phyloP scores from a whole-genome alignment of 148 eudicot species.

The Spergularia bocconei region DNA sequence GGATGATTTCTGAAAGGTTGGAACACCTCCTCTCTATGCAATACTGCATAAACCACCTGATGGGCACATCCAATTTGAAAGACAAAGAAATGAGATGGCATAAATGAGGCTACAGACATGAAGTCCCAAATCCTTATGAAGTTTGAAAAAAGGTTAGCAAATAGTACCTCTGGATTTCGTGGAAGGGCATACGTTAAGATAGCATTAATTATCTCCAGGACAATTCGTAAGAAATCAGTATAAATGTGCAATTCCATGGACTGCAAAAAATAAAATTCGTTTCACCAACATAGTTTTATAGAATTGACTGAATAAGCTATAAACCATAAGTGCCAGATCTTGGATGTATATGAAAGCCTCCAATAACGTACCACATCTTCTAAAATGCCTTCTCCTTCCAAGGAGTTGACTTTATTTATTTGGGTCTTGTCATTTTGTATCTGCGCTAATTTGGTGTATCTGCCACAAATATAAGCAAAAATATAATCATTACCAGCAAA shows the following conservation, averaged over 20 bases:
- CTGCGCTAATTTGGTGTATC: conserved; percentile 85
- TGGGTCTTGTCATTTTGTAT: conserved; percentile 60
- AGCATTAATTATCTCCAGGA: conserved; percentile 84
- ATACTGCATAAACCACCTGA: conserved; percentile 93
- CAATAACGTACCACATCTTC: conserved; percentile 40
- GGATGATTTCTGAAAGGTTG: conserved; percentile 89
- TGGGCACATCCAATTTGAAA: conserved; percentile 4
- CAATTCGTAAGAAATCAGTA: conserved; percentile 85
- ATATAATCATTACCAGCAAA: background rate
- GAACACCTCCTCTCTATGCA: conserved; percentile 97
- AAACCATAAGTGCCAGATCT: background rate
- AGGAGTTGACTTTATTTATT: conserved; percentile 36
- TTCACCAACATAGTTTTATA: conserved; percentile 9
- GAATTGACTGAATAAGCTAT: background rate
- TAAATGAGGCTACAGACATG: background rate
- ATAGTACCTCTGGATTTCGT: conserved; percentile 88
- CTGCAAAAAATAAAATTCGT: conserved; percentile 39
- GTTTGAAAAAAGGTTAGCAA: background rate
- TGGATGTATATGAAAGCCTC: background rate
- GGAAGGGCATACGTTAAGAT: conserved; percentile 89
- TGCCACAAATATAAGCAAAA: conserved; percentile 25
- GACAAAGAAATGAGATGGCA: background rate
- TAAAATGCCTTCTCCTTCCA: conserved; percentile 48
- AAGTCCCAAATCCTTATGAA: background rate
- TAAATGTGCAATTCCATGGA: conserved; percentile 83